Conservation (phyloP, 352 stramenopile genomes). For the Pythium grandisporangium region DNA sequence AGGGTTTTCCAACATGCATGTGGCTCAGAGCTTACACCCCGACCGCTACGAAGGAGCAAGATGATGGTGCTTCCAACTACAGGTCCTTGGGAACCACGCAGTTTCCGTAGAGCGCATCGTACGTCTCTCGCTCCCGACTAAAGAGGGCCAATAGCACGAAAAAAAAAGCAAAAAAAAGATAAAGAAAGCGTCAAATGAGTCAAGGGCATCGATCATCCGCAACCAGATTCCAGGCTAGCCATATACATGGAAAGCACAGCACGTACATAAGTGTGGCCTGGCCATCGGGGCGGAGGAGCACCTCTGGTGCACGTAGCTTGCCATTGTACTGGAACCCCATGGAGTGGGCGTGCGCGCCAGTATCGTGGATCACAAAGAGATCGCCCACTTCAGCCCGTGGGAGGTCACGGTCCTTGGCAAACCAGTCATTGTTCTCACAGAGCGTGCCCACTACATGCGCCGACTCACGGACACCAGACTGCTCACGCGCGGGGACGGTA, state of each 20-base stretch:
- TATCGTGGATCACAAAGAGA: constrained; percentile 88
- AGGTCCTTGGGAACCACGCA: constrained; percentile 46
- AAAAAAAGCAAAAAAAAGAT: constrained; percentile 1
- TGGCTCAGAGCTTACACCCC: too few relatives aligned
- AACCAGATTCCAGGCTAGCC: too few relatives aligned
- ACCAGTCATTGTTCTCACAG: constrained; percentile 92
- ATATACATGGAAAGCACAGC: neutral
- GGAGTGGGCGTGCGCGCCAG: constrained; percentile 84
- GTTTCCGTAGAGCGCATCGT: constrained; percentile 68
- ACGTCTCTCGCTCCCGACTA: constrained; percentile 71
- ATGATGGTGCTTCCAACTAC: too few relatives aligned
- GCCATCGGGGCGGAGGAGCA: constrained; percentile 58
- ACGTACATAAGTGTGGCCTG: constrained; percentile 61
- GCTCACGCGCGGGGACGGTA: constrained; percentile 53
- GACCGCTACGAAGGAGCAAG: too few relatives aligned
- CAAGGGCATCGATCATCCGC: too few relatives aligned
- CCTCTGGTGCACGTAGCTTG: constrained; percentile 83
- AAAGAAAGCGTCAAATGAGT: neutral
- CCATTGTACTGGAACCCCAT: constrained; percentile 93
- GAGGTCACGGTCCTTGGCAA: constrained; percentile 74
- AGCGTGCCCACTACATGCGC: constrained; percentile 81
- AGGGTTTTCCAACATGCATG: too few relatives aligned
- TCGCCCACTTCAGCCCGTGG: constrained; percentile 69
- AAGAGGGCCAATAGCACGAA: constrained; percentile 2
- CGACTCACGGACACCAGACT: constrained; percentile 17